These are phyloP conservation scores for Serendipita vermifera DNA, from an alignment of 768 basidiomycete species.

Conservation along the genomic window DNA sequence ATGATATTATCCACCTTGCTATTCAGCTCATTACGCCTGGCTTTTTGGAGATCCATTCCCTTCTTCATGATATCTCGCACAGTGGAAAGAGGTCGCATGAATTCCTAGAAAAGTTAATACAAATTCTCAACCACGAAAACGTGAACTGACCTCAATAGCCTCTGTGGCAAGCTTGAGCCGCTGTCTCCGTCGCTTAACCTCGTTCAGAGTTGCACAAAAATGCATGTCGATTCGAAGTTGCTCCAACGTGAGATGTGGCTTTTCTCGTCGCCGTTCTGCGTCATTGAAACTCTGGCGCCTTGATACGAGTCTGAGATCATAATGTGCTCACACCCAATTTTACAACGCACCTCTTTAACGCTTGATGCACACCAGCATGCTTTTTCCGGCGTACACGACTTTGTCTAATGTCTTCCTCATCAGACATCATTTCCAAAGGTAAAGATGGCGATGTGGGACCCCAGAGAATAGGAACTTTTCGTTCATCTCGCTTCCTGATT, in stretches of 20 bases:
- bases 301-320: not conserved
- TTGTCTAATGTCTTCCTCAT: too few relatives aligned
- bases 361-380: too few relatives aligned
- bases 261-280: not conserved
- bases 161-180: not conserved
- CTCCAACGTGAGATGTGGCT: not conserved
- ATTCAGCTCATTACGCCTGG: not conserved
- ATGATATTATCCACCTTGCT: not conserved
- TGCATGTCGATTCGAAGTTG: not conserved
- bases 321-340: too few relatives aligned
- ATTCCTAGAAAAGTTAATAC: not conserved
- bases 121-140: not conserved
- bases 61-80: not conserved
- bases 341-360: too few relatives aligned
- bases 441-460: too few relatives aligned
- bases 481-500: not conserved
- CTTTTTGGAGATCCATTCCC: not conserved
- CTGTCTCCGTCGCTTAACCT: not conserved
- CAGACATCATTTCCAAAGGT: too few relatives aligned
- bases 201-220: not conserved
- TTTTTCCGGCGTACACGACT: too few relatives aligned
- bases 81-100: not conserved
- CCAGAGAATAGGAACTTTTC: not conserved
- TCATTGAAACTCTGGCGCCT: constrained; percentile 6
- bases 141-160: not conserved